phyloP scores from a whole-genome alignment of 202 grass and related monocot species.

The Brachypodium distachyon region DNA sequence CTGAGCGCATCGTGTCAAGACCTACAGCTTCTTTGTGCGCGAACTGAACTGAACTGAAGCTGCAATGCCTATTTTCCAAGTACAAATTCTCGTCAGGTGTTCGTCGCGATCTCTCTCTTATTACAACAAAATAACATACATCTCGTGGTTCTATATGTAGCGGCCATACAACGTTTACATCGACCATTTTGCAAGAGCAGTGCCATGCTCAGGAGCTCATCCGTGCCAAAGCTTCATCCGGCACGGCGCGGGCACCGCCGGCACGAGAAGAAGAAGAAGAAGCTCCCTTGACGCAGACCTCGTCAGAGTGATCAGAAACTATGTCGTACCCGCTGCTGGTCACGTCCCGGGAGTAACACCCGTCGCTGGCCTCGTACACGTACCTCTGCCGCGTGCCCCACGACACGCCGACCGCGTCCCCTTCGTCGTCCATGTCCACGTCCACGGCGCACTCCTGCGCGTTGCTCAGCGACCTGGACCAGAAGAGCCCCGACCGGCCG shows the following conservation, averaged over 20 bases:
- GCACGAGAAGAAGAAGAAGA: background rate
- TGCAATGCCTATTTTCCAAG: no score
- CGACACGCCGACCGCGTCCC: conserved; percentile 11
- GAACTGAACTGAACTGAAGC: no score
- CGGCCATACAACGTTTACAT: background rate
- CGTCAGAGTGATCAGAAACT: conserved; percentile 30
- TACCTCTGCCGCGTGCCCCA: conserved; percentile 40
- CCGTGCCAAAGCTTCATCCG: background rate
- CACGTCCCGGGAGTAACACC: conserved; percentile 67
- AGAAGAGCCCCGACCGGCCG: conserved; percentile 25
- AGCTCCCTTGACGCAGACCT: conserved; percentile 24
- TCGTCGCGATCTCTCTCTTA: no score
- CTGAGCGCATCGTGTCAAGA: no score
- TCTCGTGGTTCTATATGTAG: no score
- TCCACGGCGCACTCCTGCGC: conserved; percentile 33
- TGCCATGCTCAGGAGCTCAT: conserved; percentile 19
- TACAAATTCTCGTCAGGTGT: no score
- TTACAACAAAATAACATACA: no score
- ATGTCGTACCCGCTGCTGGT: conserved; percentile 33
- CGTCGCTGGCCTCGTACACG: conserved; percentile 48
- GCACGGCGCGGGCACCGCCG: background rate
- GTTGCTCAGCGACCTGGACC: conserved; percentile 38
- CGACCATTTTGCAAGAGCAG: no score
- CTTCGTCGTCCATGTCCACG: conserved; percentile 27
- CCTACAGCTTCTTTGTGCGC: no score